A percentile compares a stretch with the other conserved stretches of the same genome.
Conservation (phyloP, 2,329 filamentous ascomycete genomes). For the Phaeosphaeria sp. region DNA sequence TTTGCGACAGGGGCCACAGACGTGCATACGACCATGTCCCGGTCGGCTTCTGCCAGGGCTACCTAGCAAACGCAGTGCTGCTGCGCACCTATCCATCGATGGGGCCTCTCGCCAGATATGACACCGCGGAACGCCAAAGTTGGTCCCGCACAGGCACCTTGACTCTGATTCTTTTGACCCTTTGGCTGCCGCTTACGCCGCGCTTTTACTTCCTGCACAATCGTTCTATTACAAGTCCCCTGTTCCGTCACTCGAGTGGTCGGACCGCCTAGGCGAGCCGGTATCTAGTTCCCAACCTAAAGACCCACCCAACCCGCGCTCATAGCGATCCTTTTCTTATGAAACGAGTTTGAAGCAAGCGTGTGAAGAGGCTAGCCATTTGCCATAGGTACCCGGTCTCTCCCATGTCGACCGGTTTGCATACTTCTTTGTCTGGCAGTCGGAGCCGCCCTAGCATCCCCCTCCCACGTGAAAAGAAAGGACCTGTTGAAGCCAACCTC, state of each 20-base stretch:
- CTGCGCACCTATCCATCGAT: slow-evolving; percentile 1
- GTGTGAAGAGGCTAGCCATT: slow-evolving; percentile 36
- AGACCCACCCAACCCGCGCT: slow-evolving; percentile 32
- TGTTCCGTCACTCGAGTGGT: slow-evolving; percentile 29
- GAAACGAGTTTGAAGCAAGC: slow-evolving; percentile 49
- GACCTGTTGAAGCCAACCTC: slow-evolving; percentile 42
- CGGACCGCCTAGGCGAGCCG: slow-evolving; percentile 30
- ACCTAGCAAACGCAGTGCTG: slow-evolving; percentile 22
- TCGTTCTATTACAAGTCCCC: slow-evolving; percentile 18
- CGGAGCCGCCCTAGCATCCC: slow-evolving; percentile 29
- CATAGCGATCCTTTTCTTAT: slow-evolving; percentile 39
- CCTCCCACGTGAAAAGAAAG: slow-evolving; percentile 20
- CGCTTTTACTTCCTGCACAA: slow-evolving; percentile 13
- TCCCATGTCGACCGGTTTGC: slow-evolving; percentile 47
- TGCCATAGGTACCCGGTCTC: slow-evolving; percentile 25
- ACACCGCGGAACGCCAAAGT: slow-evolving; percentile 15
- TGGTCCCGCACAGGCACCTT: slow-evolving; percentile 15
- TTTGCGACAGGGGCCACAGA: slow-evolving; percentile 25
- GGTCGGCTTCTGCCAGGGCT: slow-evolving; percentile 15
- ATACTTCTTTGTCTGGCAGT: slow-evolving; percentile 39
- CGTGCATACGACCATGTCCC: slow-evolving; percentile 27
- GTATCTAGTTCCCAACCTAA: slow-evolving; percentile 32
- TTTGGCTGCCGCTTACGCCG: slow-evolving; percentile 13
- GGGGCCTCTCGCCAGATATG: slow-evolving; percentile 19
- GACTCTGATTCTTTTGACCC: slow-evolving; percentile 14